Evolutionary conservation across 106 monocot genomes (phyloP).

Genomic region (Triglochin maritima): DNA sequence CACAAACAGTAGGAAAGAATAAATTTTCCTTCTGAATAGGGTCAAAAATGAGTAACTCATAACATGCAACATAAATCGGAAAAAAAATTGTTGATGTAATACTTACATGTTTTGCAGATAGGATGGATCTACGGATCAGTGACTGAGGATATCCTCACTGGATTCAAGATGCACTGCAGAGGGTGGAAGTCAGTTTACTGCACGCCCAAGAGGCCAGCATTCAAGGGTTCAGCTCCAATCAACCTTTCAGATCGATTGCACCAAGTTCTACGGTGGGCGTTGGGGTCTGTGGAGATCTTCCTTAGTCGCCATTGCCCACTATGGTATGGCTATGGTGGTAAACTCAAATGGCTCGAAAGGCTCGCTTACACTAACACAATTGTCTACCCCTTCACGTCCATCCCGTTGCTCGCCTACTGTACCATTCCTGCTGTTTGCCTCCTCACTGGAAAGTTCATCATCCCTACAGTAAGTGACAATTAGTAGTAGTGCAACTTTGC

Average conservation of each 20-base stretch:
- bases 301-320: slow-evolving; percentile 90
- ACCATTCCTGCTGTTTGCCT: slow-evolving; percentile 88
- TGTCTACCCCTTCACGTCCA: slow-evolving; percentile 88
- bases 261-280: slow-evolving; percentile 86
- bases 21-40: too few relatives aligned
- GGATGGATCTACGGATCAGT: slow-evolving; percentile 96
- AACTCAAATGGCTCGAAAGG: slow-evolving; percentile 77
- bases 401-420: slow-evolving; percentile 84
- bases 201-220: slow-evolving; percentile 55
- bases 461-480: slow-evolving; percentile 50
- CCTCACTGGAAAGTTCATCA: slow-evolving; percentile 96
- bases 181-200: slow-evolving; percentile 95
- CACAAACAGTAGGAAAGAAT: too few relatives aligned
- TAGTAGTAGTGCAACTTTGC: not conserved
- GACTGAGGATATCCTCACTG: slow-evolving; percentile 83
- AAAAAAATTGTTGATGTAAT: not conserved
- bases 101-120: slow-evolving; percentile 31
- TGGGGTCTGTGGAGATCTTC: slow-evolving; percentile 96
- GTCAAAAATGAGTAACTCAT: too few relatives aligned
- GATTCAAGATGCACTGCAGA: slow-evolving; percentile 99
- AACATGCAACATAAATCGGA: not conserved
- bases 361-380: slow-evolving; percentile 92
- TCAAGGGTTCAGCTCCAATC: slow-evolving; percentile 91
- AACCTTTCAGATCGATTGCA: slow-evolving; percentile 83
- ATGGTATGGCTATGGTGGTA: slow-evolving; percentile 87